phyloP scores from a whole-genome alignment of 306 rosid genomes.

The Erythrophleum fordii region DNA sequence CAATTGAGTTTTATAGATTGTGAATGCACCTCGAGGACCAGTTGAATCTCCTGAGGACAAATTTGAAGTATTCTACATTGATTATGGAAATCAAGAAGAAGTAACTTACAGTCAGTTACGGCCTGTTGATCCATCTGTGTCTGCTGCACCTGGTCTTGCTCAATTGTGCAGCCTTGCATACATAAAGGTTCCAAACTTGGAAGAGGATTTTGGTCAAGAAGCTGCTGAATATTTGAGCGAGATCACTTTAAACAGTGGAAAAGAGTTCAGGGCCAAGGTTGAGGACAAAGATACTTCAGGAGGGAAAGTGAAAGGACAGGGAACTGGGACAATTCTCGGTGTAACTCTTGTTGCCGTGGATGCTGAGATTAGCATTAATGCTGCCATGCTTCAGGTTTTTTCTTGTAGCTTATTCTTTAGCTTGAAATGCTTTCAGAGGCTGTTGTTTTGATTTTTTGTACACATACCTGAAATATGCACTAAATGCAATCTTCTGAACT shows the following conservation, averaged over 20 bases:
- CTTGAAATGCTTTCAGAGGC: constrained; percentile 29
- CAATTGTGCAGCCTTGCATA: constrained; percentile 92
- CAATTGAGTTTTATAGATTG: constrained; percentile 60
- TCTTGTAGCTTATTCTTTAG: constrained; percentile 6
- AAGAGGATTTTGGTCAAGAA: constrained; percentile 92
- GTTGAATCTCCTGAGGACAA: constrained; percentile 77
- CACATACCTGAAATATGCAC: neutral
- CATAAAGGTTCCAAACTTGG: constrained; percentile 81
- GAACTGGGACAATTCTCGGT: constrained; percentile 76
- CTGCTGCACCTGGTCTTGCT: constrained; percentile 88
- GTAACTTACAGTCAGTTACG: constrained; percentile 74
- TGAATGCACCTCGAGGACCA: constrained; percentile 85
- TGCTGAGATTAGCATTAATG: constrained; percentile 84
- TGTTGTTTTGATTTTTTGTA: neutral
- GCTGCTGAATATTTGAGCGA: constrained; percentile 87
- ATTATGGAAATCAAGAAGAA: constrained; percentile 92
- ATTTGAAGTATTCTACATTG: constrained; percentile 92
- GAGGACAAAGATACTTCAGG: constrained; percentile 90
- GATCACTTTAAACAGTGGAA: constrained; percentile 61
- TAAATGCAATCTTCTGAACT: constrained; percentile 6
- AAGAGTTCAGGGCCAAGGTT: constrained; percentile 83
- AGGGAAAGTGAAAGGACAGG: constrained; percentile 92
- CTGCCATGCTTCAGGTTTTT: constrained; percentile 88
- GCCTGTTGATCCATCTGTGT: constrained; percentile 81
- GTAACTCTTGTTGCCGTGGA: constrained; percentile 89